A percentile compares a stretch with the other conserved stretches of the same genome.
These are phyloP conservation scores for Fusarium pseudograminearum DNA, from an alignment of 2,329 filamentous ascomycete genomes.

Conservation along the genomic window DNA sequence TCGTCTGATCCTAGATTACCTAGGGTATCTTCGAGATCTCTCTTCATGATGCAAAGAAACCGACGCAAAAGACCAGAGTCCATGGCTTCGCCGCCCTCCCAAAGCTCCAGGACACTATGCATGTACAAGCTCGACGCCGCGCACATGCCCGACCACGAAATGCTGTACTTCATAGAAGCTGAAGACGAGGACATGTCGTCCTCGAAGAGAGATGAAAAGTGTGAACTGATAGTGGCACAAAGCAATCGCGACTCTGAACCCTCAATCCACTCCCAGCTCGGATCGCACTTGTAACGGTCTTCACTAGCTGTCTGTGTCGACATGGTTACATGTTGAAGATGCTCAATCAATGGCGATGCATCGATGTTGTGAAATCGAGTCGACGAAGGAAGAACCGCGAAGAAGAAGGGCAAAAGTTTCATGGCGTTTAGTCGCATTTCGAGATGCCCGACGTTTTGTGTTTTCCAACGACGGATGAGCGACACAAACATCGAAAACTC, in stretches of 20 bases:
- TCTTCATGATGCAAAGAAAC: slow-evolving; percentile 14
- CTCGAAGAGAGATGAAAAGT: slow-evolving; percentile 32
- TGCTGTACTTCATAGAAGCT: background rate
- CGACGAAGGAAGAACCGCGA: background rate
- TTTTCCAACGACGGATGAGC: slow-evolving; percentile 34
- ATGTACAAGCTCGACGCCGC: slow-evolving; percentile 32
- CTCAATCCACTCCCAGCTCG: slow-evolving; percentile 40
- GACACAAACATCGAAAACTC: slow-evolving; percentile 34
- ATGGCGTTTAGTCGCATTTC: slow-evolving; percentile 33
- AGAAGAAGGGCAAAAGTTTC: slow-evolving; percentile 39
- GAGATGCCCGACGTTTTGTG: slow-evolving; percentile 33
- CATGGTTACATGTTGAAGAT: slow-evolving; percentile 23
- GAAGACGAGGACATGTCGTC: background rate
- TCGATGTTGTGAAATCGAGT: slow-evolving; percentile 29
- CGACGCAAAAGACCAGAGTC: slow-evolving; percentile 12
- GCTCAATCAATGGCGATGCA: slow-evolving; percentile 22
- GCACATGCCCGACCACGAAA: slow-evolving; percentile 37
- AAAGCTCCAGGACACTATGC: slow-evolving; percentile 35
- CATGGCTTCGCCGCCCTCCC: slow-evolving; percentile 17
- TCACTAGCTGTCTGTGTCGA: slow-evolving; percentile 2
- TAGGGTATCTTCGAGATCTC: slow-evolving; percentile 8
- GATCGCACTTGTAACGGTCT: slow-evolving; percentile 23
- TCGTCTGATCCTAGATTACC: fast-evolving
- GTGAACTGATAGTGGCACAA: slow-evolving; percentile 25
- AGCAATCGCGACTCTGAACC: slow-evolving; percentile 40